phyloP scores from a whole-genome alignment of 176 grass and related monocot genomes.

The Oryza australiensis region DNA sequence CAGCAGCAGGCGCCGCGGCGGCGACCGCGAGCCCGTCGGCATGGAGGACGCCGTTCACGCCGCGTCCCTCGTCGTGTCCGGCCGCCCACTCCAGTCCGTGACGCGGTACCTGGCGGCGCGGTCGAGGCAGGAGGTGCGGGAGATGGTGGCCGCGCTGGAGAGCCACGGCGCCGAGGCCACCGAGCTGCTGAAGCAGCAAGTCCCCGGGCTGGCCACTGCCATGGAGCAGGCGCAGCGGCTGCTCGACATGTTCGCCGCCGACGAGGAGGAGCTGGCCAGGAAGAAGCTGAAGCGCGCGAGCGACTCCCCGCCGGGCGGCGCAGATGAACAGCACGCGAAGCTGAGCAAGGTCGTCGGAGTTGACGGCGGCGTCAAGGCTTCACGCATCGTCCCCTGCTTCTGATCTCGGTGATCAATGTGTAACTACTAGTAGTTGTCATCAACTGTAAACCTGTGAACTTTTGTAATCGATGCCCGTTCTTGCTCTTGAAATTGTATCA shows the following conservation, averaged over 20 bases:
- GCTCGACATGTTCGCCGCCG: slow-evolving; percentile 32
- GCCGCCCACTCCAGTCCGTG: background rate
- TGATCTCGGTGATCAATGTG: background rate
- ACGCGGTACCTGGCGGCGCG: slow-evolving; percentile 16
- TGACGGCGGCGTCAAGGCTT: background rate
- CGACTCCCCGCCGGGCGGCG: background rate
- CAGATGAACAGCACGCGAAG: background rate
- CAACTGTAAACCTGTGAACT: background rate
- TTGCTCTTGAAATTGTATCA: no score
- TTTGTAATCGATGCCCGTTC: background rate
- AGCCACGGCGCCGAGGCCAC: background rate
- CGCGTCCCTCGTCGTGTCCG: slow-evolving; percentile 35
- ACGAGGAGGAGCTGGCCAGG: slow-evolving; percentile 3
- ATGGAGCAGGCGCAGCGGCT: slow-evolving; percentile 36
- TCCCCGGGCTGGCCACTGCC: slow-evolving; percentile 10
- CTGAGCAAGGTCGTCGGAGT: background rate
- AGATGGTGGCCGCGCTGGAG: background rate
- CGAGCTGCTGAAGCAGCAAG: background rate
- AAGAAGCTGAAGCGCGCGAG: slow-evolving; percentile 21
- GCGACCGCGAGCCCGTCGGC: slow-evolving; percentile 9
- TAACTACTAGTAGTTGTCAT: background rate
- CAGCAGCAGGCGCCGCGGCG: background rate
- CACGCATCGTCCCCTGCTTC: background rate
- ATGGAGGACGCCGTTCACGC: slow-evolving; percentile 45
- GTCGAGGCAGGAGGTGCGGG: slow-evolving; percentile 19